Evolutionary conservation across 1,139 yeast genomes (phyloP), one percentile per base, ranked within the genome.

Genomic region (Casaregolazyma suthepensis): DNA sequence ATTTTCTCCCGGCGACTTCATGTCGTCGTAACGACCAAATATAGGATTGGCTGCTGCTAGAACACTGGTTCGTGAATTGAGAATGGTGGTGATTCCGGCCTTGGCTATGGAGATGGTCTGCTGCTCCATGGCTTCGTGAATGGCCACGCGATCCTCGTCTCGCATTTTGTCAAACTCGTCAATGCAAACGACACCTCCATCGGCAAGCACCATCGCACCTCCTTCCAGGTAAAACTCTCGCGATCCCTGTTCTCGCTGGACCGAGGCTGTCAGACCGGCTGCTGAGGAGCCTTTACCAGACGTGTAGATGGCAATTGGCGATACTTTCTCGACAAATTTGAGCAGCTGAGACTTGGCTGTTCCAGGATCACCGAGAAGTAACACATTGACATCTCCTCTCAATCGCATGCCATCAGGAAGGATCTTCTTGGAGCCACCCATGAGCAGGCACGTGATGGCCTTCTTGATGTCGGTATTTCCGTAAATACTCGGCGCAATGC

Each of bases 121-220:
- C 72, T 93, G 99, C 75, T 93, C 99, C 99, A 93, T 93, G 7
- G 99, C 99, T 76, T 93, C 99, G 71, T 93, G 99, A 63, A 93
- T 94, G 0, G 99, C 99, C 42, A 93, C 99, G 69, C 99, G 80
- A 71, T 94, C 99, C 69, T 93, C 99, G 66, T 94, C 99, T 71
- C 98, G 80, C 99, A 93, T 93, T 74, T 93, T 93, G 72, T 93
- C 99, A 66, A 93, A 93, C 76, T 93, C 99, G 76, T 93, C 99
- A 66, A 93, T 94, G 79, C 99, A 93, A 49, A 93, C 98, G 50
- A 93, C 97, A 63, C 99, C 99, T 44, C 99, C 98, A 72, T 93
- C 99, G 0, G 99, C 99, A 54, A 93, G 76, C 18, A 93, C 99
- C 98, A 93, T 90, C 10, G 99, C 99, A 72, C 99, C 99, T 58